phyloP scores from a whole-genome alignment of 805 yeast species.

The Hanseniaspora pseudoguilliermondii region DNA sequence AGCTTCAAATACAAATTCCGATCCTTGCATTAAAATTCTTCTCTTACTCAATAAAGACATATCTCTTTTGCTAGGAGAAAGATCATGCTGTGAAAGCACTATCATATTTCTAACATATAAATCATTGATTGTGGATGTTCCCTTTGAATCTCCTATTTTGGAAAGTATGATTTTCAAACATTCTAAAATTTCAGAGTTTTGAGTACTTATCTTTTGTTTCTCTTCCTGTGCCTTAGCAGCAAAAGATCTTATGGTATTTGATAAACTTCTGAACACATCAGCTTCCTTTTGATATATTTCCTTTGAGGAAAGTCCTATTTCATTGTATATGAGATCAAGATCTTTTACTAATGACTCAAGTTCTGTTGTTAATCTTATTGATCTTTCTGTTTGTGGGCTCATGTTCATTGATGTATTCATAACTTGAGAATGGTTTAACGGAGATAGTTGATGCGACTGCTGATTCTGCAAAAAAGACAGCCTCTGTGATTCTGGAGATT shows the following conservation, averaged over 20 bases:
- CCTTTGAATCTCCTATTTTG: conserved; percentile 28
- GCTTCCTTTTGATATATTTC: conserved; percentile 40
- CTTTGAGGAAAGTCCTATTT: conserved; percentile 42
- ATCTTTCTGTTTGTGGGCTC: conserved; percentile 20
- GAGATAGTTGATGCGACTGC: conserved; percentile 4
- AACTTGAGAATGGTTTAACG: background rate
- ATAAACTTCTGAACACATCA: conserved; percentile 37
- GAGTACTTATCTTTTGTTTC: conserved; percentile 23
- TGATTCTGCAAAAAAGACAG: conserved; percentile 10
- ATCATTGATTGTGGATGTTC: conserved; percentile 32
- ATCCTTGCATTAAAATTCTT: conserved; percentile 25
- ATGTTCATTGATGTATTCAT: conserved; percentile 14
- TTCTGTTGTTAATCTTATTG: conserved; percentile 24
- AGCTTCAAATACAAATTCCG: conserved; percentile 22
- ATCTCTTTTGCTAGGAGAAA: conserved; percentile 26
- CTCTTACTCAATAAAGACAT: conserved; percentile 27
- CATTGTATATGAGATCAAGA: conserved; percentile 36
- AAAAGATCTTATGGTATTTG: conserved; percentile 37
- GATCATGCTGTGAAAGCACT: conserved; percentile 12
- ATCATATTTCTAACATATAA: conserved; percentile 31
- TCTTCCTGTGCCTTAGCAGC: conserved; percentile 29
- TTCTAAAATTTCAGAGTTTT: conserved; percentile 23
- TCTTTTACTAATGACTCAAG: conserved; percentile 28
- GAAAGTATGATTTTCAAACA: conserved; percentile 25
- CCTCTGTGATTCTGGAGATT: conserved; percentile 9